Evolutionary conservation across 1,284 basidiomycete species (phyloP).

Genomic region (Ustilago vetiveriae): DNA sequence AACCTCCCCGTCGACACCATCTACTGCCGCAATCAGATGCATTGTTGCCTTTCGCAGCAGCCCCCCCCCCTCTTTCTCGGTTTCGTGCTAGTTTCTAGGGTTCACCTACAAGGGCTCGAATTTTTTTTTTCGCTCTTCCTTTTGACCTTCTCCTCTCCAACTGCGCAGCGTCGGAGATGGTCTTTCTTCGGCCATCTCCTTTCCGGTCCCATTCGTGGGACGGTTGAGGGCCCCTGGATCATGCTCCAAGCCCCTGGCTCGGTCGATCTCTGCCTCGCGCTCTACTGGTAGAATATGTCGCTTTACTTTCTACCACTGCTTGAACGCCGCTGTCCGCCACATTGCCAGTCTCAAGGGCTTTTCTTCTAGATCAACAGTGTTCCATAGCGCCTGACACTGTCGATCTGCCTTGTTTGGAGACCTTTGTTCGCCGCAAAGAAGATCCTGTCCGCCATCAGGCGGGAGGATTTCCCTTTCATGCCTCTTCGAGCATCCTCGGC

Average conservation of each 20-base stretch:
- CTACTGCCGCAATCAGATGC: neutral
- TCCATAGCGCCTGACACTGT: conserved; percentile 26
- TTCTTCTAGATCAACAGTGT: conserved; percentile 24
- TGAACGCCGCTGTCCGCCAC: conserved; percentile 21
- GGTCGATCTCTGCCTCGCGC: conserved; percentile 1
- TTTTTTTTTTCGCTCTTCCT: conserved; percentile 23
- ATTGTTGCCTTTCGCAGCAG: neutral
- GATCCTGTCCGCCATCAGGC: neutral
- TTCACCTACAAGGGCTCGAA: conserved; percentile 11
- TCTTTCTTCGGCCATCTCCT: conserved; percentile 12
- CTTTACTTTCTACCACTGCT: conserved; percentile 17
- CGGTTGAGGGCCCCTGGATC: conserved; percentile 9
- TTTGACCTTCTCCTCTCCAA: too few relatives aligned
- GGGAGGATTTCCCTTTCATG: conserved; percentile 7
- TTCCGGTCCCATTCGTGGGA: neutral
- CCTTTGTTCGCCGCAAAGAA: conserved; percentile 37
- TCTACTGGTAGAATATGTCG: neutral
- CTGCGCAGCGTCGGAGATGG: too few relatives aligned
- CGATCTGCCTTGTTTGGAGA: conserved; percentile 29
- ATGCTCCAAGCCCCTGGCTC: conserved; percentile 12
- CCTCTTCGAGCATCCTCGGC: conserved; percentile 11
- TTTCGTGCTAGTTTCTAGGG: conserved; percentile 25
- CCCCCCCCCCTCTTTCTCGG: conserved; percentile 10
- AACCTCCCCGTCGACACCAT: conserved; percentile 12
- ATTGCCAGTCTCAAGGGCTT: conserved; percentile 37